phyloP scores from a whole-genome alignment of 2,329 filamentous ascomycete genomes.

The Chrysosporium queenslandicum region DNA sequence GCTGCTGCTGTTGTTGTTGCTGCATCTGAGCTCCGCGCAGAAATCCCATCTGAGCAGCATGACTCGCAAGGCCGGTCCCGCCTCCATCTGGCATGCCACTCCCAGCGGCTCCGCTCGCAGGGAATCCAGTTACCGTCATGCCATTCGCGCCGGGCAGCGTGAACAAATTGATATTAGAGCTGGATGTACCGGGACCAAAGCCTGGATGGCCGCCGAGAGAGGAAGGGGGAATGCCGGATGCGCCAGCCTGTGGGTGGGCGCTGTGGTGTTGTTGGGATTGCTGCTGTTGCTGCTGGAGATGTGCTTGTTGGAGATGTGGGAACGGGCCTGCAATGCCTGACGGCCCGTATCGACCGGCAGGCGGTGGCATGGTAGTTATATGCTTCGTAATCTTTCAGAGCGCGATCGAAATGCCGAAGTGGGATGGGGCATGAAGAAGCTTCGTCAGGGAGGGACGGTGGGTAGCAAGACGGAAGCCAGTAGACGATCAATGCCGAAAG shows the following conservation, averaged over 20 bases:
- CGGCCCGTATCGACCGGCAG: conserved; percentile 49
- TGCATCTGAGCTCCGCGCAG: conserved; percentile 61
- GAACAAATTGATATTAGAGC: conserved; percentile 59
- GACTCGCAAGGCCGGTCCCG: conserved; percentile 66
- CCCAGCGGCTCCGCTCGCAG: conserved; percentile 47
- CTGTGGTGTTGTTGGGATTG: conserved; percentile 39
- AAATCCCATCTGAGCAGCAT: conserved; percentile 81
- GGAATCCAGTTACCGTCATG: conserved; percentile 48
- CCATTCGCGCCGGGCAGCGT: conserved; percentile 45
- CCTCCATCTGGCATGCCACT: conserved; percentile 37
- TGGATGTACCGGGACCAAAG: conserved; percentile 55
- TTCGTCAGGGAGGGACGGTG: conserved; percentile 12
- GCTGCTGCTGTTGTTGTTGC: too few species aligned
- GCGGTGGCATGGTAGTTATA: conserved; percentile 45
- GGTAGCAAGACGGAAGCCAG: conserved; percentile 10
- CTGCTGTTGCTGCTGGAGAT: conserved; percentile 38
- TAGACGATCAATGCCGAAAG: neutral
- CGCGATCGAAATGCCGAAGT: conserved; percentile 14
- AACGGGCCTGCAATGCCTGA: conserved; percentile 52
- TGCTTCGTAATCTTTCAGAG: conserved; percentile 15
- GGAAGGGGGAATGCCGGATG: conserved; percentile 45
- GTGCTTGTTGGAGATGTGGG: conserved; percentile 45
- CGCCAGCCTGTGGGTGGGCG: conserved; percentile 37
- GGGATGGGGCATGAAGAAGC: conserved; percentile 19
- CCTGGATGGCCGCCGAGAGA: conserved; percentile 57